Evolutionary conservation across 768 basidiomycete species (phyloP).

Genomic region (Suillus weaverae): DNA sequence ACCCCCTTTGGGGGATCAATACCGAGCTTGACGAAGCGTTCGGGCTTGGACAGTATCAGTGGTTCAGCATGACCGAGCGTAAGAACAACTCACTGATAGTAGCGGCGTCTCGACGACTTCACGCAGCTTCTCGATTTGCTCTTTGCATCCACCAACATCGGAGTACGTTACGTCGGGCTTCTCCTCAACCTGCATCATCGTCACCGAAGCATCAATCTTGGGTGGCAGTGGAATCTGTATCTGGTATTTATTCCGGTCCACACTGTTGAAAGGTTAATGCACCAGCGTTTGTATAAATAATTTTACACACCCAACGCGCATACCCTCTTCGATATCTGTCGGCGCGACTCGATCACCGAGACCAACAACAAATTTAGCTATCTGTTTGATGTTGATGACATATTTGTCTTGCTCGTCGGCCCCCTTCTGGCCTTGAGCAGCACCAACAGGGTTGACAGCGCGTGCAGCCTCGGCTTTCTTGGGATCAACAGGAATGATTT

Average conservation of each 20-base stretch:
- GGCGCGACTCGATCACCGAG: slow-evolving; percentile 95
- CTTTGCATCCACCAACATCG: slow-evolving; percentile 97
- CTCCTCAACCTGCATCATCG: slow-evolving; percentile 99
- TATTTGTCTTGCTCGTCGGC: slow-evolving; percentile 99
- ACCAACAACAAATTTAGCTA: slow-evolving; percentile 98
- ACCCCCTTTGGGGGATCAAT: slow-evolving; percentile 99
- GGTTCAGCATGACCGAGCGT: background rate
- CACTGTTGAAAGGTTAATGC: slow-evolving; percentile 46
- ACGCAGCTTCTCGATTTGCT: slow-evolving; percentile 97
- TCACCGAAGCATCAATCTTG: slow-evolving; percentile 98
- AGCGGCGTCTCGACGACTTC: slow-evolving; percentile 98
- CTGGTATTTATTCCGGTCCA: slow-evolving; percentile 95
- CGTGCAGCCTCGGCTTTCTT: slow-evolving; percentile 76
- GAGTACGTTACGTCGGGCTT: slow-evolving; percentile 98
- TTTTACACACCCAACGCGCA: slow-evolving; percentile 90
- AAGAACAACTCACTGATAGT: slow-evolving; percentile 68
- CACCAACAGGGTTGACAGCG: slow-evolving; percentile 76
- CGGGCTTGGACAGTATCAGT: slow-evolving; percentile 66
- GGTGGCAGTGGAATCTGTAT: slow-evolving; percentile 98
- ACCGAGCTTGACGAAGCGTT: slow-evolving; percentile 95
- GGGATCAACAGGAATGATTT: slow-evolving; percentile 87
- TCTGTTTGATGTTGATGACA: slow-evolving; percentile 99
- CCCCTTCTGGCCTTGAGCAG: slow-evolving; percentile 85
- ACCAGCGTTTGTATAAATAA: background rate
- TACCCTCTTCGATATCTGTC: slow-evolving; percentile 99